Evolutionary conservation across 768 basidiomycete species (phyloP).

Genomic region (Porpolomopsis calyptriformis): DNA sequence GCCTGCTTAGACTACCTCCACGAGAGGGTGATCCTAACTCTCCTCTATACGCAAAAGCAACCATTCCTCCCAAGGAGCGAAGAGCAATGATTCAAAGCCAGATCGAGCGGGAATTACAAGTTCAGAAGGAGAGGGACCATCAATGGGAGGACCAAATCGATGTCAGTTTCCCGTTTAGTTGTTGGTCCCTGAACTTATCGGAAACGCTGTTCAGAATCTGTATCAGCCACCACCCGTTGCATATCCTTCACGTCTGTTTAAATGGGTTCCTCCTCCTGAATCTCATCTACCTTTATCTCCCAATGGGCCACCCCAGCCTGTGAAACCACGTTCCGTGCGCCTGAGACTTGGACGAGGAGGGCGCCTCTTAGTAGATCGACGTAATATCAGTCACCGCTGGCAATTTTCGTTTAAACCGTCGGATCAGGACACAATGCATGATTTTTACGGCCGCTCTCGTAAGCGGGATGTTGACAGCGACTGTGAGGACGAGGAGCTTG

Average conservation of each 20-base stretch:
- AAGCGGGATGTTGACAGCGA: slow-evolving; percentile 15
- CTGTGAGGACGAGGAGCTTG: slow-evolving; percentile 28
- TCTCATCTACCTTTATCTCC: slow-evolving; percentile 23
- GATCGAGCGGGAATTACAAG: slow-evolving; percentile 50
- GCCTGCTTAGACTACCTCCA: slow-evolving; percentile 43
- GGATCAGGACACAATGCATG: slow-evolving; percentile 16
- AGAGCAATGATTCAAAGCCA: slow-evolving; percentile 45
- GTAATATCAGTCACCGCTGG: slow-evolving; percentile 24
- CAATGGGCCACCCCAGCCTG: slow-evolving; percentile 17
- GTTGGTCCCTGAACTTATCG: neutral
- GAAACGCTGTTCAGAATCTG: slow-evolving; percentile 31
- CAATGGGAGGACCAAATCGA: slow-evolving; percentile 85
- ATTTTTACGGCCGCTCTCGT: too few relatives aligned
- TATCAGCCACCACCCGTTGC: slow-evolving; percentile 57
- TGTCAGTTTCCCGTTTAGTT: slow-evolving; percentile 30
- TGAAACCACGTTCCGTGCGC: slow-evolving; percentile 44
- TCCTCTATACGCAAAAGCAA: slow-evolving; percentile 22
- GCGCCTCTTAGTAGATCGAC: slow-evolving; percentile 64
- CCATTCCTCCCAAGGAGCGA: slow-evolving; percentile 59
- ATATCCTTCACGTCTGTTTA: slow-evolving; percentile 57
- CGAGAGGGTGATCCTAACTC: slow-evolving; percentile 33
- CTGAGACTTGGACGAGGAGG: slow-evolving; percentile 78
- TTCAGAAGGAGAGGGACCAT: slow-evolving; percentile 63
- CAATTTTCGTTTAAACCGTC: slow-evolving; percentile 6
- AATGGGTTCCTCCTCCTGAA: slow-evolving; percentile 38